These are phyloP conservation scores for Amanita rubescens DNA, from an alignment of 768 basidiomycete species.

Conservation along the genomic window DNA sequence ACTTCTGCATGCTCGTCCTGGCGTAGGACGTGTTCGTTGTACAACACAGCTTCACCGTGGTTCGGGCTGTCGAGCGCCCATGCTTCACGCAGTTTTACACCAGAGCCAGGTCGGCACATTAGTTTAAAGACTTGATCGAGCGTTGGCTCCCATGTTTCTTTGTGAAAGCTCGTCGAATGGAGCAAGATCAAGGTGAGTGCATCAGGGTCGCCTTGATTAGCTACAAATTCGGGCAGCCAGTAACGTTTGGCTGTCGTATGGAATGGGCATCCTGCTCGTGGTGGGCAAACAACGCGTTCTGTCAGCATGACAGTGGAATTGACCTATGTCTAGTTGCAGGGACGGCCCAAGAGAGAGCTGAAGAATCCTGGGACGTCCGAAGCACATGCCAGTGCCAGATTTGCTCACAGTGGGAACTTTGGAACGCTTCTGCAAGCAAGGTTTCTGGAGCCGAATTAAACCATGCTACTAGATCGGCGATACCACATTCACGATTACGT, in stretches of 20 bases:
- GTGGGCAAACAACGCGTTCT: conserved; percentile 25
- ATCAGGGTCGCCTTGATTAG: conserved; percentile 27
- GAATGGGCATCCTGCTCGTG: conserved; percentile 37
- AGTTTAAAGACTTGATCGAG: conserved; percentile 38
- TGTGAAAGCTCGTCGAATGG: conserved; percentile 69
- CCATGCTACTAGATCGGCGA: no score
- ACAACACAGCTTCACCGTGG: conserved; percentile 51
- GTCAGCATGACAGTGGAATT: no score
- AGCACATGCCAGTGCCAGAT: no score
- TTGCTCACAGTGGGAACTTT: no score
- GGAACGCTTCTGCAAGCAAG: no score
- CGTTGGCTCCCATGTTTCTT: conserved; percentile 66
- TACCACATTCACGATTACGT: no score
- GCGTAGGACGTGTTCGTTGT: conserved; percentile 44
- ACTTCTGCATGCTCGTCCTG: conserved; percentile 34
- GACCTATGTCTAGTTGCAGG: no score
- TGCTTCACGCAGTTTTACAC: conserved; percentile 43
- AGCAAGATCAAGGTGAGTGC: conserved; percentile 53
- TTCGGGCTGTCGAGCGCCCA: conserved; percentile 71
- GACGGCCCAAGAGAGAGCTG: no score
- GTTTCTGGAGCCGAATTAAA: no score
- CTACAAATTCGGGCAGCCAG: conserved; percentile 33
- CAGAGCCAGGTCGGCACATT: conserved; percentile 4
- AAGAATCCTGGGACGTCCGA: no score
- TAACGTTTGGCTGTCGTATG: conserved; percentile 52